A percentile compares a stretch with the other conserved stretches of the same genome.
phyloP scores from a whole-genome alignment of 148 eudicot species.

The Vaccinium corymbosum region DNA sequence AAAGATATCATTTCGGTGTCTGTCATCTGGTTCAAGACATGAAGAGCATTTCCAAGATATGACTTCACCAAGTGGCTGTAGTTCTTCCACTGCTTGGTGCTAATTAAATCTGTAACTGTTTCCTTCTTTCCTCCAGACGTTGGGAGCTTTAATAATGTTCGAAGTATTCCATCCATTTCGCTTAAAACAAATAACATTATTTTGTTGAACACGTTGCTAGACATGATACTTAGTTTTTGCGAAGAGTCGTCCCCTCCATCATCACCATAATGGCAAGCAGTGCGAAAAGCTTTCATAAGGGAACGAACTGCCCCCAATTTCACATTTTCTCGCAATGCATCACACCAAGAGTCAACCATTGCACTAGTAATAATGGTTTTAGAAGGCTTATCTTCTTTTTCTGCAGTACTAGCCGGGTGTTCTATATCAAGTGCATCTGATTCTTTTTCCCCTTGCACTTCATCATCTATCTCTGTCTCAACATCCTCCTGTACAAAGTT shows the following conservation, averaged over 20 bases:
- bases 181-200: slow-evolving; percentile 72
- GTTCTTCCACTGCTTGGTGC: slow-evolving; percentile 67
- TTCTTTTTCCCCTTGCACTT: slow-evolving; percentile 33
- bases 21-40: slow-evolving; percentile 93
- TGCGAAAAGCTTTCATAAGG: slow-evolving; percentile 72
- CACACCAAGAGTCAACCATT: slow-evolving; percentile 92
- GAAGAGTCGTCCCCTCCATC: slow-evolving; percentile 59
- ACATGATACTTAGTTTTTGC: slow-evolving; percentile 63
- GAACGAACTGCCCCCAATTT: slow-evolving; percentile 72
- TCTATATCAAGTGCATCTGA: slow-evolving; percentile 19
- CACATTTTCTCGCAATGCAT: slow-evolving; percentile 41
- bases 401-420: slow-evolving; percentile 16
- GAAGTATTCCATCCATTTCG: slow-evolving; percentile 82
- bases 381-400: slow-evolving; percentile 42
- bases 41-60: slow-evolving; percentile 86
- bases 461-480: slow-evolving; percentile 49
- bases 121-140: slow-evolving; percentile 82
- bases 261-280: slow-evolving; percentile 95
- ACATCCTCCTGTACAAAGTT: slow-evolving; percentile 31
- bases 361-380: slow-evolving; percentile 60
- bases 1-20: slow-evolving; percentile 80
- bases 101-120: slow-evolving; percentile 49
- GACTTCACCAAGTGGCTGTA: slow-evolving; percentile 86
- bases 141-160: slow-evolving; percentile 68
- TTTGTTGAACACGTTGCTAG: slow-evolving; percentile 84